These are phyloP conservation scores for Lactuca saligna DNA, from an alignment of 129 eudicot species.

Conservation along the genomic window DNA sequence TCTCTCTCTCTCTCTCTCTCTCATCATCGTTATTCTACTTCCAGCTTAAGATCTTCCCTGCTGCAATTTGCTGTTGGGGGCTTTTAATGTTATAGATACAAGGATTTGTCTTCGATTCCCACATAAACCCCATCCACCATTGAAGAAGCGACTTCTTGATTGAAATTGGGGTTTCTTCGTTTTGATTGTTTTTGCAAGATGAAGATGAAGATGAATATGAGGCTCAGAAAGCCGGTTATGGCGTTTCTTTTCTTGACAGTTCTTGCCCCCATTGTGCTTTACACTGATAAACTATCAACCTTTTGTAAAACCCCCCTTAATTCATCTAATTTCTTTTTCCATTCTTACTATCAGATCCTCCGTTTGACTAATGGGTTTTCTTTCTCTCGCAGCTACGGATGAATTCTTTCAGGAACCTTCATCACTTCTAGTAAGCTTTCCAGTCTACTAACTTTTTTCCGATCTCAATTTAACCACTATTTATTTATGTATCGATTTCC, in stretches of 20 bases:
- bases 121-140: no score
- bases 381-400: constrained; percentile 1
- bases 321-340: not conserved
- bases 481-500: not conserved
- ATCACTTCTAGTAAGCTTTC: constrained; percentile 5
- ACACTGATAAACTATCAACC: constrained; percentile 45
- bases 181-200: not conserved
- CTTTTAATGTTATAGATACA: no score
- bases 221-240: constrained; percentile 42
- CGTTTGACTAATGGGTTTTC: not conserved
- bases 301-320: not conserved
- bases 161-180: constrained; percentile 2
- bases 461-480: not conserved
- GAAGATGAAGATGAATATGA: constrained; percentile 35
- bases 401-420: constrained; percentile 10
- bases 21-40: not conserved
- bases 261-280: constrained; percentile 65
- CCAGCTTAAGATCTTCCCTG: not conserved
- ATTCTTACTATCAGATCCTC: not conserved
- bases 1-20: not conserved
- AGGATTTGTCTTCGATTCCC: no score
- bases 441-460: not conserved
- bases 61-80: no score
- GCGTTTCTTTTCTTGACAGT: constrained; percentile 53
- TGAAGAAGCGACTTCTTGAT: not conserved